A percentile compares a stretch with the other conserved stretches of the same genome.
Evolutionary conservation across 176 grass and related monocot genomes (phyloP).

Genomic region (Puya raimondii): DNA sequence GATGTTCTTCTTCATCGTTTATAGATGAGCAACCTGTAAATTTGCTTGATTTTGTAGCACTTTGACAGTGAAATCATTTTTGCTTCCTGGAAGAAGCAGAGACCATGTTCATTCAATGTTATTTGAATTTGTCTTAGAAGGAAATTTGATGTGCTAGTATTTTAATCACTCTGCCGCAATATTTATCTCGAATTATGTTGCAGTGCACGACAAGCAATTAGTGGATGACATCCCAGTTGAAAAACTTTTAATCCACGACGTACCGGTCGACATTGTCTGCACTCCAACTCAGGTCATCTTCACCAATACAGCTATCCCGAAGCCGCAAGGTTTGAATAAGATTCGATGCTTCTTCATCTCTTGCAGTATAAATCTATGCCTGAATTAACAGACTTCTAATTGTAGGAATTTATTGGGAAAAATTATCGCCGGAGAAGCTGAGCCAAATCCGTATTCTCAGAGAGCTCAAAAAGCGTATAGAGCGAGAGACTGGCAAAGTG

Average conservation of each 20-base stretch:
- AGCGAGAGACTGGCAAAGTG: slow-evolving; percentile 47
- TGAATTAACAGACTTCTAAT: slow-evolving; percentile 1
- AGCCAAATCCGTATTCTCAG: slow-evolving; percentile 74
- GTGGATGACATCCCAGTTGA: slow-evolving; percentile 81
- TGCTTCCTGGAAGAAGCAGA: too few relatives aligned
- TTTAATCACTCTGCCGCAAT: background rate
- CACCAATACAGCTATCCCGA: slow-evolving; percentile 70
- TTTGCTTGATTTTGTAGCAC: too few relatives aligned
- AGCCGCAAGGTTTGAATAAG: slow-evolving; percentile 63
- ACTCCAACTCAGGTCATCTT: slow-evolving; percentile 85
- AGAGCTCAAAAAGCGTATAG: slow-evolving; percentile 71
- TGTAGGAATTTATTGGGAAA: slow-evolving; percentile 92
- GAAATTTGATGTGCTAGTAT: background rate
- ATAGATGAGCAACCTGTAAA: too few relatives aligned
- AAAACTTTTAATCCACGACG: slow-evolving; percentile 91
- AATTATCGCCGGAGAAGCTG: slow-evolving; percentile 80
- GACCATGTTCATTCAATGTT: too few relatives aligned
- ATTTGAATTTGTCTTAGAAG: too few relatives aligned
- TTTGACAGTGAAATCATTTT: too few relatives aligned
- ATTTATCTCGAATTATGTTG: slow-evolving; percentile 2
- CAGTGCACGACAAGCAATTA: slow-evolving; percentile 95
- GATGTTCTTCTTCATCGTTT: too few relatives aligned
- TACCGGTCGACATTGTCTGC: slow-evolving; percentile 86
- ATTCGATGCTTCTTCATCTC: background rate
- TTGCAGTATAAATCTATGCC: background rate